Evolutionary conservation across 129 eudicot genomes (phyloP).

Genomic region (Scalesia atractyloides): DNA sequence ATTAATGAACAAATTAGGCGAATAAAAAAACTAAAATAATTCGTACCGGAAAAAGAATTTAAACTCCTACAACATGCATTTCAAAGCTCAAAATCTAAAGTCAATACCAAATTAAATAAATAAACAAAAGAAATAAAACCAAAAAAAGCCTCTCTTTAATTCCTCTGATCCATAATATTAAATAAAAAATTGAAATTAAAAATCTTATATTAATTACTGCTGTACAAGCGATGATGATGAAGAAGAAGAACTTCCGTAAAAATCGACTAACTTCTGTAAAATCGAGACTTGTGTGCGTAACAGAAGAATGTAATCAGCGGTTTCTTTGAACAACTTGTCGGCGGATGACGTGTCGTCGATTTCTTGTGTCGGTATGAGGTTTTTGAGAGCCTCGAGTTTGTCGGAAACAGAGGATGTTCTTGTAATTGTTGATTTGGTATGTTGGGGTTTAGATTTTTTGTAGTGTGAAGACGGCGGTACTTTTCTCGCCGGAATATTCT

Average conservation of each 20-base stretch:
- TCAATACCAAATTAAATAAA: slow-evolving; percentile 12
- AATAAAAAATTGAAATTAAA: slow-evolving; percentile 12
- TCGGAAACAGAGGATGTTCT: slow-evolving; percentile 53
- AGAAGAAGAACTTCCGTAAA: slow-evolving; percentile 38
- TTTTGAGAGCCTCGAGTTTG: slow-evolving; percentile 73
- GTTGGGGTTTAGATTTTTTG: slow-evolving; percentile 28
- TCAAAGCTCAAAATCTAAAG: slow-evolving; percentile 31
- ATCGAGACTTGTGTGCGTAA: slow-evolving; percentile 60
- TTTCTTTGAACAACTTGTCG: slow-evolving; percentile 65
- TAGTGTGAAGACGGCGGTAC: slow-evolving; percentile 24
- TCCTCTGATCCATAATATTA: slow-evolving; percentile 12
- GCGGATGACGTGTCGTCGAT: slow-evolving; percentile 32
- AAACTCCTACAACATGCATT: slow-evolving; percentile 15
- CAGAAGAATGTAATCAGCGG: slow-evolving; percentile 72
- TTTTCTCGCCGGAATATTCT: slow-evolving; percentile 35
- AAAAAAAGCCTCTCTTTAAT: slow-evolving; percentile 26
- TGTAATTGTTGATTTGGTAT: slow-evolving; percentile 2
- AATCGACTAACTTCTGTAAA: slow-evolving; percentile 54
- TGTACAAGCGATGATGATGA: slow-evolving; percentile 35
- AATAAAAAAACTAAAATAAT: not conserved
- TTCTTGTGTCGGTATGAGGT: slow-evolving; percentile 58
- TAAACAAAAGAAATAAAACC: not conserved
- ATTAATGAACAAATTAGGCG: slow-evolving; percentile 10
- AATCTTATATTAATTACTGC: slow-evolving; percentile 23
- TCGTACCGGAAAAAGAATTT: slow-evolving; percentile 11